Conservation (phyloP, 495 filamentous ascomycete species). For the Annulohypoxylon stygium region DNA sequence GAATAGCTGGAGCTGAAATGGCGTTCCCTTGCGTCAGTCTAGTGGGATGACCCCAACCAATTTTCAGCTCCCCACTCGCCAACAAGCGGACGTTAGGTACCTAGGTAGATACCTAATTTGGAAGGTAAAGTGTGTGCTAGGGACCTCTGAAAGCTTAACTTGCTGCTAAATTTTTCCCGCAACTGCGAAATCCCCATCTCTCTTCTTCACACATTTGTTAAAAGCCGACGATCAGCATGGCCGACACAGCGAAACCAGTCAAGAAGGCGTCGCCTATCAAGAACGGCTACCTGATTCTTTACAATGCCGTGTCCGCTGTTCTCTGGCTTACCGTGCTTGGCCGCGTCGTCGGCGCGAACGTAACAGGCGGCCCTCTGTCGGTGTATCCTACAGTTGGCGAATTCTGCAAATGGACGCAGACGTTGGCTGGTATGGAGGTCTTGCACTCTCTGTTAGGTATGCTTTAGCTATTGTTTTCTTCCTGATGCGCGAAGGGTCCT, state of each 20-base stretch:
- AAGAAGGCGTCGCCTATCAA: conserved; percentile 55
- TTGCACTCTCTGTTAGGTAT: conserved; percentile 79
- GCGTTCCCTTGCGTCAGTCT: conserved; percentile 3
- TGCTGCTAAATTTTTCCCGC: conserved; percentile 7
- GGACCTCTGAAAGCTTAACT: background rate
- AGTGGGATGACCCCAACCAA: conserved; percentile 12
- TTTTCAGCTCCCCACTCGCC: conserved; percentile 23
- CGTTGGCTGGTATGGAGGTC: conserved; percentile 83
- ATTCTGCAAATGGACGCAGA: conserved; percentile 84
- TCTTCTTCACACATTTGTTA: conserved; percentile 4
- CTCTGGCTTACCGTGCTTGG: conserved; percentile 81
- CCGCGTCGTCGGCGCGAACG: conserved; percentile 60
- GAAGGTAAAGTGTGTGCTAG: conserved; percentile 7
- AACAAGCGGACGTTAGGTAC: background rate
- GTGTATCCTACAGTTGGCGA: conserved; percentile 68
- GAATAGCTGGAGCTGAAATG: background rate
- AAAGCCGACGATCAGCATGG: conserved; percentile 33
- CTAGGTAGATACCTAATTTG: background rate
- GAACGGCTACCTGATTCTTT: conserved; percentile 79
- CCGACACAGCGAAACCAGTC: conserved; percentile 43
- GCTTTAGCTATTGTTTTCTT: background rate
- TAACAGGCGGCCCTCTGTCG: conserved; percentile 43
- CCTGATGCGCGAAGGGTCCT: background rate
- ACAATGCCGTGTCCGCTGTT: conserved; percentile 81
- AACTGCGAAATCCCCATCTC: conserved; percentile 2